Percentiles rank a stretch among this genome's conserved stretches.
Conservation (phyloP, 441 rosid genomes). For the Breynia disticha region DNA sequence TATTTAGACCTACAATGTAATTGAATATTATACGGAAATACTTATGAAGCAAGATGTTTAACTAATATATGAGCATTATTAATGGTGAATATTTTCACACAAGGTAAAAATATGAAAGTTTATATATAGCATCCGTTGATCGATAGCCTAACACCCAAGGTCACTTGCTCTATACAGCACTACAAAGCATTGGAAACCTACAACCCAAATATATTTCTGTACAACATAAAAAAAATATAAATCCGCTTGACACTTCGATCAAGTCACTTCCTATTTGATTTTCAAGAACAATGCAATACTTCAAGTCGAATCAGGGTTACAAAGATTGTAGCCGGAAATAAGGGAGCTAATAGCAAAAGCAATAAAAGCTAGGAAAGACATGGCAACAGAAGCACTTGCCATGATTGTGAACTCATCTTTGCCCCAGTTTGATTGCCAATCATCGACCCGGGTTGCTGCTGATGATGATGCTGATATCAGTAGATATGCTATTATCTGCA, state of each 20-base stretch:
- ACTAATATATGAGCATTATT: no score
- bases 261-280: not conserved
- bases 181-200: no score
- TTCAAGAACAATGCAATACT: not conserved
- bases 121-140: no score
- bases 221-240: not conserved
- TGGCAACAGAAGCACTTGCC: slow-evolving; percentile 80
- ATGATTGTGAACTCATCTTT: slow-evolving; percentile 83
- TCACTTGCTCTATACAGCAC: no score
- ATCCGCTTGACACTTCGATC: not conserved
- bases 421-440: slow-evolving; percentile 98
- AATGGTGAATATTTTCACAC: no score
- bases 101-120: no score
- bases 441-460: slow-evolving; percentile 83
- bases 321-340: slow-evolving; percentile 63
- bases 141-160: no score
- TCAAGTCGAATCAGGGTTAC: slow-evolving; percentile 19
- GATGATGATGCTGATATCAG: slow-evolving; percentile 80
- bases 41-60: no score
- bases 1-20: no score
- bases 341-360: slow-evolving; percentile 74
- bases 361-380: slow-evolving; percentile 66
- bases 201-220: no score
- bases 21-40: no score
- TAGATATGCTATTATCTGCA: slow-evolving; percentile 82